Base-by-base conservation (phyloP, 2,329 filamentous ascomycete species). In the Fusarium sp. region DNA sequence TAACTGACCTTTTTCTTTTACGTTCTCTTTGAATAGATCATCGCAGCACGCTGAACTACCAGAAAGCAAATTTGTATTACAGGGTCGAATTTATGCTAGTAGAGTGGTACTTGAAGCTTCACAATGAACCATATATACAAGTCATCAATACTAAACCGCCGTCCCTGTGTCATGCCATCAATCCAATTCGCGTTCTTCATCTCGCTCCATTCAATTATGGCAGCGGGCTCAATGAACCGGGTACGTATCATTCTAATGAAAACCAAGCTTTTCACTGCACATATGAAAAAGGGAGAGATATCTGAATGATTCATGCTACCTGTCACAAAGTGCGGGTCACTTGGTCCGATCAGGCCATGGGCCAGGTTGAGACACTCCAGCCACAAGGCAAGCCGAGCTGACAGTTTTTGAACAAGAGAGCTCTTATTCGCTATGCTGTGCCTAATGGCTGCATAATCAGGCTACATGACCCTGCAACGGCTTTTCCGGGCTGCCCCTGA, bases 401-500 rank as follows among this genome's bases (percentile, higher is more conserved):
- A 38, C 23, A 37, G n/a, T 7, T 28, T 20, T 10, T 16, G 41
- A n/a, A 36, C 13, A 16, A 36, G 16, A 37, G 10, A n/a, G n/a
- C 8, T n/a, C 15, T 37, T 37, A 13, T 37, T 37, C 16, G 16
- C 34, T n/a, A n/a, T 28, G 41, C 16, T 30, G 20, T 58, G 10
- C 56, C 10, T 36, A 41, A 41, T 23, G 40, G 40, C 31, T 42
- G 56, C 56, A 58, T 58, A 45, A 23, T 37, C 57, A 59, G 52
- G 52, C 34, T 52, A 37, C 56, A 62, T 34, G 33, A 45, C 58
- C 58, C 58, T 61, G 56, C 56, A 62, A 45, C 38, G 56, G 44
- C 26, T 52, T 23, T 33, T n/a, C 57, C 23, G 30, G 30, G 31
- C 20, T 28, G 16, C 33, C 47, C 47, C 33, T 50, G 33, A 38